Base-by-base conservation (phyloP, 805 yeast genomes). In the Yamadazyma endophytica region DNA sequence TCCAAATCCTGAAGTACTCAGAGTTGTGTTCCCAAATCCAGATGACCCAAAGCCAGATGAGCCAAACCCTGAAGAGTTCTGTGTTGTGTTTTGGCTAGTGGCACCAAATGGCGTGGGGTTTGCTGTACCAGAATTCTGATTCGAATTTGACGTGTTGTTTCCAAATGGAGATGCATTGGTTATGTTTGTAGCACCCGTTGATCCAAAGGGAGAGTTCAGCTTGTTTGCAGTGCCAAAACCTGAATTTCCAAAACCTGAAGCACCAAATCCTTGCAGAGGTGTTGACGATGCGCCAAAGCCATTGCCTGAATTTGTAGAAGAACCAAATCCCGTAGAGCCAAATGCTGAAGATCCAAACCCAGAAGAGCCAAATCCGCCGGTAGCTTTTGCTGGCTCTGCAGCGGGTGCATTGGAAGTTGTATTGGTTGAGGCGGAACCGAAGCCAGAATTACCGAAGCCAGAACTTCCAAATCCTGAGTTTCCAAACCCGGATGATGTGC, bases 301-400 rank as follows among this genome's bases (percentile, higher is more conserved):
- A 12, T 9, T 23, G 26, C 26, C 26, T n/a, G n/a, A n/a, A n/a
- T n/a, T n/a, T n/a, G n/a, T n/a, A n/a, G n/a, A 25, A 6, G 22
- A 12, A 9, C 31, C 33, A 26, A 32, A 31, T 7, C 31, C 26
- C 20, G 29, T 13, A 5, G 36, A 26, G 9, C 29, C 35, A 17
- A 28, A 24, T 22, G 32, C 31, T 14, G 33, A n/a, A 23, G 13
- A 5, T 6, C 29, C 31, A 36, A 32, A 32, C 14, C 32, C 26
- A 18, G 31, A 29, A 12, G 18, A 21, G 29, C n/a, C 22, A 6
- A 20, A 15, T 9, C 9, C 26, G 25, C 24, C 24, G 24, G 9
- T 22, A 26, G 16, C 36, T 29, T 29, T 17, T 22, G 9, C 49
- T 49, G 38, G 44, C 45, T 23, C 35, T n/a, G 25, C 7, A n/a